A percentile compares a stretch with the other conserved stretches of the same genome.
These are phyloP conservation scores for Bjerkandera adusta DNA, from an alignment of 1,284 basidiomycete genomes.

Conservation along the genomic window DNA sequence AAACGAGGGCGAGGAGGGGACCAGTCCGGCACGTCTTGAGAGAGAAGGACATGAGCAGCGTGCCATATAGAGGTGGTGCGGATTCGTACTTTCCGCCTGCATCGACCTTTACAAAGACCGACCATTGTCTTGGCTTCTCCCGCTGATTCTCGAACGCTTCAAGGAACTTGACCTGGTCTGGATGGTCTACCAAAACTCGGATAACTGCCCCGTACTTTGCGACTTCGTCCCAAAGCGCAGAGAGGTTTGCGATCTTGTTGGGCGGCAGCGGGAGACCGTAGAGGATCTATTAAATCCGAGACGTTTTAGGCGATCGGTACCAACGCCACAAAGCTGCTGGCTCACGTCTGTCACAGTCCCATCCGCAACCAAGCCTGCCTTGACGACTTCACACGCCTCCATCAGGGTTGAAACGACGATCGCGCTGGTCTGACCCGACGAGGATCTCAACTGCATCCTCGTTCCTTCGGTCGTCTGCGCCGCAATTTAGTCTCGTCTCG, in stretches of 20 bases:
- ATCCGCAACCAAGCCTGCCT: slow-evolving; percentile 67
- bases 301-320: slow-evolving; percentile 13
- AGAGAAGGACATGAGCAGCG: slow-evolving; percentile 1
- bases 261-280: slow-evolving; percentile 73
- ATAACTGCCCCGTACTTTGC: slow-evolving; percentile 51
- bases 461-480: slow-evolving; percentile 74
- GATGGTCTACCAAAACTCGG: slow-evolving; percentile 74
- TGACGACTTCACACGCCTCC: slow-evolving; percentile 77
- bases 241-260: slow-evolving; percentile 75
- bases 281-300: slow-evolving; percentile 52
- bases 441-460: slow-evolving; percentile 61
- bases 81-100: slow-evolving; percentile 67
- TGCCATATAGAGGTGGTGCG: not conserved
- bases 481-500: not conserved
- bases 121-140: slow-evolving; percentile 53
- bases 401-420: slow-evolving; percentile 78
- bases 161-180: slow-evolving; percentile 66
- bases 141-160: slow-evolving; percentile 52
- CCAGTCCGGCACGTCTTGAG: slow-evolving; percentile 78
- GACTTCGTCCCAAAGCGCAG: slow-evolving; percentile 55
- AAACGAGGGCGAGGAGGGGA: slow-evolving; percentile 53
- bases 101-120: slow-evolving; percentile 80
- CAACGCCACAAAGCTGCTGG: slow-evolving; percentile 14
- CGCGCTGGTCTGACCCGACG: slow-evolving; percentile 50
- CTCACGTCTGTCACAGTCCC: slow-evolving; percentile 74